Conservation (phyloP, 768 basidiomycete species). For the Crepidotus variabilis region DNA sequence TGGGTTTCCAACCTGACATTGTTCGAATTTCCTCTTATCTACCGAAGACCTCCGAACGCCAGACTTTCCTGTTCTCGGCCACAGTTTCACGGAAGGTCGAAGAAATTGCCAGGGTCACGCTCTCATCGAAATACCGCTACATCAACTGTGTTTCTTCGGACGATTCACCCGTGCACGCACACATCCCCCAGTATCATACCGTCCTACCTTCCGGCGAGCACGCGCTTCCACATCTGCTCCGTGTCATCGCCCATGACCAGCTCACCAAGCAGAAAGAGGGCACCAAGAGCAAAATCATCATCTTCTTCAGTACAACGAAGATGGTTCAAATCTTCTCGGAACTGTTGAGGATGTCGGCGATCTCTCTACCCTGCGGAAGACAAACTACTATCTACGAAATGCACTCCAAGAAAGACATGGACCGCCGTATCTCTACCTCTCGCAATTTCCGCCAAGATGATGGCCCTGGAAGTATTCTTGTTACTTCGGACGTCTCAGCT, state of each 20-base stretch:
- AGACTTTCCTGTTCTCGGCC: conserved; percentile 90
- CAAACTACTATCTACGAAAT: conserved; percentile 70
- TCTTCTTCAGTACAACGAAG: conserved; percentile 86
- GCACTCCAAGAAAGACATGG: conserved; percentile 72
- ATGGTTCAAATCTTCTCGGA: conserved; percentile 73
- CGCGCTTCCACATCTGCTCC: conserved; percentile 75
- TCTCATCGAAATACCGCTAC: conserved; percentile 61
- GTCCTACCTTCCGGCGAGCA: conserved; percentile 59
- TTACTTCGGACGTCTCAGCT: conserved; percentile 87
- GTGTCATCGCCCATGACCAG: conserved; percentile 86
- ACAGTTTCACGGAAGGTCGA: conserved; percentile 74
- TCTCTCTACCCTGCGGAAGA: conserved; percentile 37
- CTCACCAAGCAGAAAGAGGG: conserved; percentile 41
- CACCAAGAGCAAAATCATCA: conserved; percentile 59
- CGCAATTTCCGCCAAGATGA: conserved; percentile 47
- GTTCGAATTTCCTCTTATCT: conserved; percentile 63
- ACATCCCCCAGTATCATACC: conserved; percentile 82
- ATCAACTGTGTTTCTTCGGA: conserved; percentile 71
- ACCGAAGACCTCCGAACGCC: conserved; percentile 53
- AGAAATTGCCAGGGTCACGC: conserved; percentile 58
- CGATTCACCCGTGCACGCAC: conserved; percentile 61
- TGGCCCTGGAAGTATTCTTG: conserved; percentile 50
- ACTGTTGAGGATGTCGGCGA: conserved; percentile 45
- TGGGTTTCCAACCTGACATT: conserved; percentile 90
- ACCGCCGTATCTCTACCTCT: conserved; percentile 52